A percentile compares a stretch with the other conserved stretches of the same genome.
Evolutionary conservation across 352 stramenopile species (phyloP).

Genomic region (Pelagophyceae sp.): DNA sequence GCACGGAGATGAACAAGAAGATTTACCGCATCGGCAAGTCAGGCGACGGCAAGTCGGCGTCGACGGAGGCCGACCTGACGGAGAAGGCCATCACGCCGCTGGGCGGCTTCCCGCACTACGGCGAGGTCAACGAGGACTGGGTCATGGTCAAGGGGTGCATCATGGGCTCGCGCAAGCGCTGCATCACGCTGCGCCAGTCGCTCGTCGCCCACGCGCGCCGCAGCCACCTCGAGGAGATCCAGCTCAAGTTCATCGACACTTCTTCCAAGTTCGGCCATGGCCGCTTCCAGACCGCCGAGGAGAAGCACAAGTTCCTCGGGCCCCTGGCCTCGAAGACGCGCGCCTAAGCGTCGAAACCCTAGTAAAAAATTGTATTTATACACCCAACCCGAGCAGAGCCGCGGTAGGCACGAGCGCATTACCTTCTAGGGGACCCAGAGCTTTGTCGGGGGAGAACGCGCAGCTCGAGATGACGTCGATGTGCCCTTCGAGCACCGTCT

Average conservation of each 20-base stretch:
- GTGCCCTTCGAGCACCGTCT: no score
- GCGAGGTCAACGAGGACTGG: slow-evolving; percentile 98
- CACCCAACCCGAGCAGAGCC: no score
- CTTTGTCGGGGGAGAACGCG: no score
- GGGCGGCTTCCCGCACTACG: slow-evolving; percentile 99
- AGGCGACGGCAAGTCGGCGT: slow-evolving; percentile 82
- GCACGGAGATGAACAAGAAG: slow-evolving; percentile 99
- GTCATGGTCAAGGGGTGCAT: slow-evolving; percentile 99
- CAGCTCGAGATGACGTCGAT: no score
- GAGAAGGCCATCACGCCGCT: slow-evolving; percentile 99
- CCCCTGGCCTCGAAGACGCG: slow-evolving; percentile 73
- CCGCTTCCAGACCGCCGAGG: slow-evolving; percentile 98
- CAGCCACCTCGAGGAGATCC: slow-evolving; percentile 90
- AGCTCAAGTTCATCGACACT: slow-evolving; percentile 79
- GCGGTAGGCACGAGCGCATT: no score
- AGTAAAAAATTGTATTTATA: no score
- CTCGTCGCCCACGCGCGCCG: slow-evolving; percentile 92
- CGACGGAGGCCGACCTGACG: slow-evolving; percentile 97
- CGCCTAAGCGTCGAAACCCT: slow-evolving; percentile 10
- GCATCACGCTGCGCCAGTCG: slow-evolving; percentile 95
- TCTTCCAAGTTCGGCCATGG: slow-evolving; percentile 99
- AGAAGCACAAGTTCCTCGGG: slow-evolving; percentile 98
- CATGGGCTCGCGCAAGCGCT: slow-evolving; percentile 96
- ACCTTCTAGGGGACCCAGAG: no score
- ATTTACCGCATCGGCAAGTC: slow-evolving; percentile 97